Conservation (phyloP, 305 asterid species). For the Fraxinus platypoda region DNA sequence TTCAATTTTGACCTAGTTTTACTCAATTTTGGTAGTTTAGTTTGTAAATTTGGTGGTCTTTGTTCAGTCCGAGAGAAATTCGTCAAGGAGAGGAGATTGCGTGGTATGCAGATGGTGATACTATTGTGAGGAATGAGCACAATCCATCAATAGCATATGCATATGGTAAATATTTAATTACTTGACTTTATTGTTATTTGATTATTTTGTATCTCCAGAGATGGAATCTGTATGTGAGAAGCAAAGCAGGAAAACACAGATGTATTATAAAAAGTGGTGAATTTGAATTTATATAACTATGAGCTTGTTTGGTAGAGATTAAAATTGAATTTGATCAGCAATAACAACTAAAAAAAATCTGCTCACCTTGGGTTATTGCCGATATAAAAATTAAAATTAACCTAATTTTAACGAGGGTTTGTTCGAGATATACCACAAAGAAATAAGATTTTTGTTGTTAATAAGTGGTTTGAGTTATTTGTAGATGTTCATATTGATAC, state of each 20-base stretch:
- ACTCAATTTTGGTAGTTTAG: slow-evolving; percentile 13
- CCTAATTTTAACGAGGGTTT: too few species aligned
- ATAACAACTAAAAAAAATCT: too few species aligned
- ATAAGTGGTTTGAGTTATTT: slow-evolving; percentile 7
- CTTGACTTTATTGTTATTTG: slow-evolving; percentile 16
- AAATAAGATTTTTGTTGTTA: slow-evolving; percentile 13
- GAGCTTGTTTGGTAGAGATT: too few species aligned
- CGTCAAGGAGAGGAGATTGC: slow-evolving; percentile 98
- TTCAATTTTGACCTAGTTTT: neutral
- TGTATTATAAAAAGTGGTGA: neutral
- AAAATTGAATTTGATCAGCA: too few species aligned
- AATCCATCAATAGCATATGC: slow-evolving; percentile 91
- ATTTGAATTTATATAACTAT: neutral
- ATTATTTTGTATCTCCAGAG: slow-evolving; percentile 15
- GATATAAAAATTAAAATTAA: too few species aligned
- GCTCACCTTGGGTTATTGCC: too few species aligned
- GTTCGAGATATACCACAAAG: too few species aligned
- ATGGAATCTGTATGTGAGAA: neutral
- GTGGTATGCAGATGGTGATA: slow-evolving; percentile 99
- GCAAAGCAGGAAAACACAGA: neutral
- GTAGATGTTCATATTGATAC: neutral
- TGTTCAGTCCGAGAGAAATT: slow-evolving; percentile 86
- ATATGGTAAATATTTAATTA: slow-evolving; percentile 55
- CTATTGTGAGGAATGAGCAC: slow-evolving; percentile 91
- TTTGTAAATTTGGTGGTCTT: slow-evolving; percentile 16